phyloP scores from a whole-genome alignment of 169 alveolate genomes.

The Plasmodium vivax region DNA sequence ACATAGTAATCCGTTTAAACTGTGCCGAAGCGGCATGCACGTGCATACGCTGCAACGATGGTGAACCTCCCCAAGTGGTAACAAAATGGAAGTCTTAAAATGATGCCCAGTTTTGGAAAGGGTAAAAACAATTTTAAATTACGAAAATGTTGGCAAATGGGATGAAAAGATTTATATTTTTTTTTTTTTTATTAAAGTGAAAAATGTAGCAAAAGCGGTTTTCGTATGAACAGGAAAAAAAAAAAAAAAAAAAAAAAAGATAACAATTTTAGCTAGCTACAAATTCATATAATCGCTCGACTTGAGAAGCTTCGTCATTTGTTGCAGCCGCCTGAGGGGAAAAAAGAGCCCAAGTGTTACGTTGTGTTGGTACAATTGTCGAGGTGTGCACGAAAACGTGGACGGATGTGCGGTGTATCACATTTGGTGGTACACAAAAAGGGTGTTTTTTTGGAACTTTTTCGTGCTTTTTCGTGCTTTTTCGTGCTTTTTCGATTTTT shows the following conservation, averaged over 20 bases:
- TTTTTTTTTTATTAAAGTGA: not conserved
- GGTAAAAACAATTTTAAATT: not conserved
- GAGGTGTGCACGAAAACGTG: not conserved
- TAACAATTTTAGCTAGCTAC: slow-evolving; percentile 3
- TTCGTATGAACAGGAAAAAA: not conserved
- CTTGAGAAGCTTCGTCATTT: slow-evolving; percentile 63
- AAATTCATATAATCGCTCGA: slow-evolving; percentile 53
- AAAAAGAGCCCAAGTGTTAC: not conserved
- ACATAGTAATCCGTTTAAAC: not conserved
- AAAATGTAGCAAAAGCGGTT: not conserved
- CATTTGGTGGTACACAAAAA: not conserved
- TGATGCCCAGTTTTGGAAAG: not conserved
- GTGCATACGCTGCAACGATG: not conserved
- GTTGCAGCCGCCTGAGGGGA: slow-evolving; percentile 46
- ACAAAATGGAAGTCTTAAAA: not conserved
- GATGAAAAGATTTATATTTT: not conserved
- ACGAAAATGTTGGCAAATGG: not conserved
- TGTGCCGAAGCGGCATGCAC: not conserved
- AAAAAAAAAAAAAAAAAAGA: slow-evolving; percentile 7
- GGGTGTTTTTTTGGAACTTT: not conserved
- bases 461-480: no score
- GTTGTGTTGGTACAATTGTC: not conserved
- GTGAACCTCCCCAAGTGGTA: not conserved
- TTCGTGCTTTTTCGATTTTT: not conserved
- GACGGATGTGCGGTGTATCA: not conserved